Evolutionary conservation across 352 stramenopile genomes (phyloP).

Genomic region (Phytopythium ostracodes): DNA sequence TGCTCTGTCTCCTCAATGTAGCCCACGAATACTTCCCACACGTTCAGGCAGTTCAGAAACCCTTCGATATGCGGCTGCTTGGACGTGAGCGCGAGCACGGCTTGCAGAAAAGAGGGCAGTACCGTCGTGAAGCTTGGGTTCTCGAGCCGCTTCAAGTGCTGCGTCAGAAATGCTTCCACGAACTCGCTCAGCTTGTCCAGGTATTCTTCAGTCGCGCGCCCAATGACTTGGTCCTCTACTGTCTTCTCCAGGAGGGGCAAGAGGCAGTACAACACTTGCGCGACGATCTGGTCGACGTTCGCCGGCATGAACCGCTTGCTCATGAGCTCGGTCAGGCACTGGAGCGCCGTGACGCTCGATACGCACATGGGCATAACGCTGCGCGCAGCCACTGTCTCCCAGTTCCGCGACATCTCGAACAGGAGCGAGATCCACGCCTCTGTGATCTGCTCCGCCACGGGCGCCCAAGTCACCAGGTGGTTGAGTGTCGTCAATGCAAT

Average conservation of each 20-base stretch:
- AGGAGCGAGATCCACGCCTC: conserved; percentile 57
- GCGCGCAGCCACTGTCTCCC: conserved; percentile 20
- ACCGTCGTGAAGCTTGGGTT: conserved; percentile 39
- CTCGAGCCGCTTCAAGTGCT: conserved; percentile 72
- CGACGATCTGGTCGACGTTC: conserved; percentile 43
- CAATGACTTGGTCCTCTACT: conserved; percentile 49
- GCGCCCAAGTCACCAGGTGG: conserved; percentile 46
- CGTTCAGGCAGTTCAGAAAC: conserved; percentile 72
- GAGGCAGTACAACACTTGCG: conserved; percentile 43
- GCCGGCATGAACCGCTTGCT: conserved; percentile 51
- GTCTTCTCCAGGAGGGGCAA: conserved; percentile 61
- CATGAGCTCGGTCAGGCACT: conserved; percentile 62
- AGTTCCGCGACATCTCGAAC: conserved; percentile 50
- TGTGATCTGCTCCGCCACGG: conserved; percentile 47
- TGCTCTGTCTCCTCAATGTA: conserved; percentile 79
- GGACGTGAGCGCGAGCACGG: conserved; percentile 57
- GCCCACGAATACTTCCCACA: conserved; percentile 82
- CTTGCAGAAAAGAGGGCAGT: conserved; percentile 51
- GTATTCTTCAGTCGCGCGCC: conserved; percentile 46
- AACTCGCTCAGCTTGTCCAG: conserved; percentile 77
- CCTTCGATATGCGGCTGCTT: conserved; percentile 71
- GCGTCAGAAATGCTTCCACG: conserved; percentile 67
- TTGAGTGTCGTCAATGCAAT: conserved; percentile 53
- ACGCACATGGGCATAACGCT: conserved; percentile 26
- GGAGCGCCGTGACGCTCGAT: conserved; percentile 49